Evolutionary conservation across 1,139 yeast species (phyloP).

Genomic region (Pneumocystis wakefieldiae): DNA sequence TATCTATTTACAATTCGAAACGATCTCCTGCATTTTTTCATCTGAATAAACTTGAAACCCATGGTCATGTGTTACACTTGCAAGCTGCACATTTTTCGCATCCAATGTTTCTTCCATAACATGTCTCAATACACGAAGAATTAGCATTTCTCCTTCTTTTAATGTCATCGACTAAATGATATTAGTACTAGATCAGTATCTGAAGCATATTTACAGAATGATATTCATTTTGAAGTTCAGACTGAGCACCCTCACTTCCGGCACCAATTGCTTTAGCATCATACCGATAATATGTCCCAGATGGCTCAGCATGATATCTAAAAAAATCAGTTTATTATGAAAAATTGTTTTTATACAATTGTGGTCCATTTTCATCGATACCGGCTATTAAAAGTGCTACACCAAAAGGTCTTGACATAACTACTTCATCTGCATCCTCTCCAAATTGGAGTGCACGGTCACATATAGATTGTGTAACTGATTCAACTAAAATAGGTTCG

Average conservation of each 20-base stretch:
- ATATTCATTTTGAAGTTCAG: slow-evolving; percentile 92
- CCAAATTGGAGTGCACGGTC: slow-evolving; percentile 95
- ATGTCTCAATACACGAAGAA: slow-evolving; percentile 81
- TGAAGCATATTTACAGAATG: slow-evolving; percentile 29
- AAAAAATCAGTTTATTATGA: background rate
- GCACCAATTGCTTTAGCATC: slow-evolving; percentile 98
- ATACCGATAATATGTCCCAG: slow-evolving; percentile 93
- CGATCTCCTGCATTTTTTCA: slow-evolving; percentile 69
- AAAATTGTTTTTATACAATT: slow-evolving; percentile 30
- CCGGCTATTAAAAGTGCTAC: slow-evolving; percentile 96
- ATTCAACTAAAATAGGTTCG: slow-evolving; percentile 84
- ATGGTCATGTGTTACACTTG: slow-evolving; percentile 71
- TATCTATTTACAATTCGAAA: slow-evolving; percentile 41
- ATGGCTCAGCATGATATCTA: slow-evolving; percentile 88
- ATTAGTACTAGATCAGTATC: background rate
- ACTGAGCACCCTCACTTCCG: slow-evolving; percentile 98
- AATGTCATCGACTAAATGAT: slow-evolving; percentile 59
- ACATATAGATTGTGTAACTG: slow-evolving; percentile 90
- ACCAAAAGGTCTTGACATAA: slow-evolving; percentile 98
- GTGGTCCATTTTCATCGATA: slow-evolving; percentile 89
- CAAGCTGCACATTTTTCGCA: slow-evolving; percentile 87
- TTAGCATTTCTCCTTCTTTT: slow-evolving; percentile 81
- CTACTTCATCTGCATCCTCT: slow-evolving; percentile 89
- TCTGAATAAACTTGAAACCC: slow-evolving; percentile 83
- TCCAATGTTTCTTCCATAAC: slow-evolving; percentile 99